These are phyloP conservation scores for Colletotrichum orbiculare DNA, from an alignment of 2,329 filamentous ascomycete genomes.

Conservation along the genomic window DNA sequence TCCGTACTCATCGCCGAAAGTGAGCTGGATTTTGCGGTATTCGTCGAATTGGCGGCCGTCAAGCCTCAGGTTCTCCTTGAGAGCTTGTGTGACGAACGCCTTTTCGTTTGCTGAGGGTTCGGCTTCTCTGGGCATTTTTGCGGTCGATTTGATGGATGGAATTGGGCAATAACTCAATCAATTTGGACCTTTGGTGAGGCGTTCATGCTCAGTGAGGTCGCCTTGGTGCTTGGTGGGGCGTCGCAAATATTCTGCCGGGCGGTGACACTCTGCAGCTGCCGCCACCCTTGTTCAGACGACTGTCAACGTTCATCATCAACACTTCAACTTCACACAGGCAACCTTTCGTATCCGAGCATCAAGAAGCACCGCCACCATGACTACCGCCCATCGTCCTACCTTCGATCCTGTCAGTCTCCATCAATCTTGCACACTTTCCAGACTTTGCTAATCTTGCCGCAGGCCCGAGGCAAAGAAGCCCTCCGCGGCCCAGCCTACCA, in stretches of 20 bases:
- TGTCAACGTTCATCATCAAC: constrained; percentile 10
- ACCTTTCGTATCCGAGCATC: not conserved
- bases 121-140: constrained; percentile 88
- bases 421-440: not conserved
- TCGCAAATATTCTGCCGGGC: constrained; percentile 61
- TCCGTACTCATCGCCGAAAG: constrained; percentile 91
- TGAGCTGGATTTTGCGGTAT: constrained; percentile 80
- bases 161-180: constrained; percentile 6
- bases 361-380: constrained; percentile 58
- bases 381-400: constrained; percentile 83
- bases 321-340: not conserved
- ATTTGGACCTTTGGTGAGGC: constrained; percentile 17
- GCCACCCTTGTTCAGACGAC: constrained; percentile 1
- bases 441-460: constrained; percentile 41
- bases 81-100: constrained; percentile 84
- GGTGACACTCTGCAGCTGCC: constrained; percentile 47
- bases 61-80: constrained; percentile 82
- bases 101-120: constrained; percentile 91
- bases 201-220: constrained; percentile 35
- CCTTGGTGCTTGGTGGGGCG: constrained; percentile 36
- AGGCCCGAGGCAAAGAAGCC: constrained; percentile 95
- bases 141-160: constrained; percentile 37
- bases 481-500: constrained; percentile 94
- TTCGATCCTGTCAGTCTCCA: constrained; percentile 82
- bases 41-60: constrained; percentile 86